These are phyloP conservation scores for Cairneyella variabilis DNA, from an alignment of 495 filamentous ascomycete genomes.

Conservation along the genomic window DNA sequence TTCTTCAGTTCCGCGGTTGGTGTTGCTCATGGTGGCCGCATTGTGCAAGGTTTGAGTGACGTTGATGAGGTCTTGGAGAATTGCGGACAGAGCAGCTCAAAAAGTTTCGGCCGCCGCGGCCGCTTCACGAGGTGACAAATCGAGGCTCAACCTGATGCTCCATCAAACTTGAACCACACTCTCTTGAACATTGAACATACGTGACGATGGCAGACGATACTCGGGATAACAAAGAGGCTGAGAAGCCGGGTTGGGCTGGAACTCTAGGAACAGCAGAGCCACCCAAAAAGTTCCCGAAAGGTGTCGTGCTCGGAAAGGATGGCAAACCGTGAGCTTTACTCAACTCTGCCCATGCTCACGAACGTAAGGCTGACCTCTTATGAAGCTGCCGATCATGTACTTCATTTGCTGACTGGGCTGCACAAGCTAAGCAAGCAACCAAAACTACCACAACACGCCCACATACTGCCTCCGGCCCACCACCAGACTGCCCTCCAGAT, in stretches of 20 bases:
- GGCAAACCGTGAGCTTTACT: conserved; percentile 79
- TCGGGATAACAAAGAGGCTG: conserved; percentile 7
- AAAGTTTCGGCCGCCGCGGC: too few species aligned
- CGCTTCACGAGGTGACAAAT: too few species aligned
- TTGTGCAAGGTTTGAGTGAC: conserved; percentile 5
- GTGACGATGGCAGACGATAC: conserved; percentile 25
- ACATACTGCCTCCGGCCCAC: conserved; percentile 29
- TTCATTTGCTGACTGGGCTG: conserved; percentile 63
- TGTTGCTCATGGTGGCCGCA: conserved; percentile 17
- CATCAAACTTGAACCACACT: too few species aligned
- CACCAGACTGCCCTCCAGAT: conserved; percentile 67
- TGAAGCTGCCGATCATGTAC: conserved; percentile 85
- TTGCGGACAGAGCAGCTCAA: too few species aligned
- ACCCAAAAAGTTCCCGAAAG: conserved; percentile 59
- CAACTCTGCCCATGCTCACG: background rate
- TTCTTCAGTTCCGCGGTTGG: background rate
- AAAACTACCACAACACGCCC: conserved; percentile 31
- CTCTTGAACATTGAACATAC: background rate
- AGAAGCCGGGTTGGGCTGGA: conserved; percentile 1
- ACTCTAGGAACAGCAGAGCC: conserved; percentile 17
- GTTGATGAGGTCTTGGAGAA: conserved; percentile 1
- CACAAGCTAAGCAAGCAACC: conserved; percentile 56
- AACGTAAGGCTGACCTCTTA: background rate
- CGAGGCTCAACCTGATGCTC: too few species aligned
- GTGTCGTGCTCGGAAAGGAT: conserved; percentile 83